Evolutionary conservation across 2,329 filamentous ascomycete genomes (phyloP), one percentile per base, ranked within the genome.

Genomic region (Amesomyces nigricolor): DNA sequence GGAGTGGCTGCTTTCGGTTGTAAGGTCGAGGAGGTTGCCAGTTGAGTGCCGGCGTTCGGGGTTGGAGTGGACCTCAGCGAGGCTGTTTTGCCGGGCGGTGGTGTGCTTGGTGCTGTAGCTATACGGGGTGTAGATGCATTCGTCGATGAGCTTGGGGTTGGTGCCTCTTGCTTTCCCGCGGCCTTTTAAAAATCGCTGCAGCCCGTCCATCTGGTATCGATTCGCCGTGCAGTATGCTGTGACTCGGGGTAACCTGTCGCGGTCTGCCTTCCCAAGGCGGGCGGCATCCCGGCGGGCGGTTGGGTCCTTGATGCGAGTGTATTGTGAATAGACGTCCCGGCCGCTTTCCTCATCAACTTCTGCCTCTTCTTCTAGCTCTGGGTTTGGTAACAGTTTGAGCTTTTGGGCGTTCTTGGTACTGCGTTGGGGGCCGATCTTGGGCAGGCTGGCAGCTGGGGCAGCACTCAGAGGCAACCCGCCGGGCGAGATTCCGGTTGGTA

Each of bases 371-470:
- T 82, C 89, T 44, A 89, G 79, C 57, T 95, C 89, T 0, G 91
- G 91, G 67, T 94, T 94, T 0, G 94, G 94, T 14, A 99, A 76
- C n/a, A 99, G 80, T 74, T 99, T 99, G 58, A 99, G 79, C 75
- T 99, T 99, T 75, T 97, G 91, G 1, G 90, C 90, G 61, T 89
- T 96, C 72, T 96, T 95, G 22, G 91, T 95, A 54, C 91, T 97
- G 70, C 94, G 79, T 70, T 99, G 94, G 0, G 94, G 92, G 2
- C 94, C 94, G 56, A 96, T 90, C 73, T 97, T 96, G 51, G 80
- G 61, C n/a, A 59, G 72, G 72, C 67, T 37, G 72, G 64, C 26
- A 67, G 63, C 53, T 71, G 70, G 37, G 11, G 58, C 58, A 11
- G 46, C 32, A 13, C 9, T 9, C 16, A 62, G 40, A 8, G 66